phyloP scores from a whole-genome alignment of 192 early-diverging fungal genomes.

The Podila minutissima region DNA sequence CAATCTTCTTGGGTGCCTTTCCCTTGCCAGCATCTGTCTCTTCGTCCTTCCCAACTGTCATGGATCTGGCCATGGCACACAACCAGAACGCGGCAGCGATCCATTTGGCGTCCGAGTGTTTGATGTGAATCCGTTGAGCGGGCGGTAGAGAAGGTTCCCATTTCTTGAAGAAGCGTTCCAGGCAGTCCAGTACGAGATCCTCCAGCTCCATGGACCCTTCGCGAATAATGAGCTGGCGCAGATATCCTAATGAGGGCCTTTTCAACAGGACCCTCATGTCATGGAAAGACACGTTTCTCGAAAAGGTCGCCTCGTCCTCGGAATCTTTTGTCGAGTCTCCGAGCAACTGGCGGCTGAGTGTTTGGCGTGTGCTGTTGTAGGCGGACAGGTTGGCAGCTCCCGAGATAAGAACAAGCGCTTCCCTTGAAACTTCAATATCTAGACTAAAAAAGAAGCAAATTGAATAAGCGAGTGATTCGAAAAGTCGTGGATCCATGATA shows the following conservation, averaged over 20 bases:
- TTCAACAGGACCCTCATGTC: conserved; percentile 5
- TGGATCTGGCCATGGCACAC: conserved; percentile 37
- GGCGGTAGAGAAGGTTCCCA: conserved; percentile 27
- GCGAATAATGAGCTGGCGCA: conserved; percentile 30
- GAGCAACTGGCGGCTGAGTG: conserved; percentile 12
- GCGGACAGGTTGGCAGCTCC: conserved; percentile 7
- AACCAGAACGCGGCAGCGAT: conserved; percentile 41
- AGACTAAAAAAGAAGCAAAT: conserved; percentile 1
- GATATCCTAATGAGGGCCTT: neutral
- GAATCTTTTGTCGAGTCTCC: conserved; percentile 2
- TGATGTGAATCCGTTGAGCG: conserved; percentile 26
- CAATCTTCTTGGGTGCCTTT: conserved; percentile 24
- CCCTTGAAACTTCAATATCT: conserved; percentile 27
- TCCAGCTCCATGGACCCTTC: conserved; percentile 44
- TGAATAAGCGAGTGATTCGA: neutral
- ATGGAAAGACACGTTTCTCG: neutral
- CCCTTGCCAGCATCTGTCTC: neutral
- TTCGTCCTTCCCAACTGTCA: conserved; percentile 3
- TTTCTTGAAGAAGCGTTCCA: conserved; percentile 30
- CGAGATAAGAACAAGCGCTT: conserved; percentile 27
- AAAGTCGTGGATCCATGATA: too few relatives aligned
- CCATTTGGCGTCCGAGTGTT: conserved; percentile 40
- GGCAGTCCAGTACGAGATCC: conserved; percentile 21
- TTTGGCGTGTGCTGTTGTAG: conserved; percentile 23
- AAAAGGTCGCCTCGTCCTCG: neutral